Evolutionary conservation across 495 filamentous ascomycete species (phyloP).

Genomic region (Hypoxylon cercidicola): DNA sequence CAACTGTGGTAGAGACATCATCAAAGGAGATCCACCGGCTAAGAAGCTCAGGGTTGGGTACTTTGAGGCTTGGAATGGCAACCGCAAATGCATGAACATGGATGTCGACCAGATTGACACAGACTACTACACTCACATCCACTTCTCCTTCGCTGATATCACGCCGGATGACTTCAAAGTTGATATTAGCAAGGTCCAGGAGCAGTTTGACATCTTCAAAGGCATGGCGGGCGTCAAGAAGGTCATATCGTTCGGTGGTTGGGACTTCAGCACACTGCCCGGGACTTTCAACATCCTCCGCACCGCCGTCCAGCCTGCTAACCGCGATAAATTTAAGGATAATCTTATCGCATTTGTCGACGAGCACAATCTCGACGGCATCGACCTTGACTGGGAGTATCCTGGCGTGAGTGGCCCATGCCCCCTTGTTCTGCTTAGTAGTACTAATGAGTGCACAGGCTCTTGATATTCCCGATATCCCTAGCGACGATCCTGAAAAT

Average conservation of each 20-base stretch:
- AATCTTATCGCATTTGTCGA: constrained; percentile 52
- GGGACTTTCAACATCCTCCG: constrained; percentile 53
- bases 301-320: constrained; percentile 45
- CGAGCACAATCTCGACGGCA: constrained; percentile 37
- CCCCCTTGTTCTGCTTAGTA: neutral
- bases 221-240: constrained; percentile 40
- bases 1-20: constrained; percentile 52
- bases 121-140: constrained; percentile 54
- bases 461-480: constrained; percentile 44
- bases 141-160: constrained; percentile 57
- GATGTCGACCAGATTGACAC: constrained; percentile 39
- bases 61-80: constrained; percentile 43
- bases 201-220: constrained; percentile 42
- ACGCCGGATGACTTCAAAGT: constrained; percentile 46
- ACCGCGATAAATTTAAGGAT: constrained; percentile 48
- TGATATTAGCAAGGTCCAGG: constrained; percentile 1
- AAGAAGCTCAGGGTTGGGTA: constrained; percentile 37
- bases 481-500: constrained; percentile 29
- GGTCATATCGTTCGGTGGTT: constrained; percentile 62
- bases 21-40: constrained; percentile 18
- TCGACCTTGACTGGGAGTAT: constrained; percentile 57
- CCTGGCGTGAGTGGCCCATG: constrained; percentile 44
- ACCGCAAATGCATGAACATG: constrained; percentile 42
- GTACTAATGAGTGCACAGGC: constrained; percentile 29
- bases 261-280: constrained; percentile 54